Percentiles rank a stretch among this genome's conserved stretches.
phyloP scores from a whole-genome alignment of 2,329 filamentous ascomycete species.

The Coniochaeta prunicola region DNA sequence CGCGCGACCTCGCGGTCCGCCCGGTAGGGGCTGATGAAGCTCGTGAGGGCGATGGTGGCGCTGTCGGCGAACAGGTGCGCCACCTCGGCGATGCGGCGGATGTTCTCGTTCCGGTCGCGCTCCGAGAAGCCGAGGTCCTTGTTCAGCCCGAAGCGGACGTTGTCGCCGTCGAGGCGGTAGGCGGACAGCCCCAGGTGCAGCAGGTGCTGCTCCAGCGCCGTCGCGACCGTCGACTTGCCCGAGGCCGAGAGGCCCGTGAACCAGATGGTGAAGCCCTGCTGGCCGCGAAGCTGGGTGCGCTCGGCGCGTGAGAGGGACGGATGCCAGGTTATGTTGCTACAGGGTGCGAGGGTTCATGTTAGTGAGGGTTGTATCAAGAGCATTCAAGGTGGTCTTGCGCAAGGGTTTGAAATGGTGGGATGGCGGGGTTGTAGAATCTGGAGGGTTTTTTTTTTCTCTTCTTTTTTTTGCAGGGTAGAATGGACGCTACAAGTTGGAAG shows the following conservation, averaged over 20 bases:
- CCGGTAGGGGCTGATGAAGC: constrained; percentile 93
- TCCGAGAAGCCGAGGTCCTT: constrained; percentile 95
- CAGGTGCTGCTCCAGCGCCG: constrained; percentile 93
- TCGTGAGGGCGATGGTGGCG: constrained; percentile 80
- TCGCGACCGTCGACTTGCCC: constrained; percentile 95
- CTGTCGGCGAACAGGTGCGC: constrained; percentile 95
- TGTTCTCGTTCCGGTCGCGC: constrained; percentile 93
- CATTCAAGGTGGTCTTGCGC: background rate
- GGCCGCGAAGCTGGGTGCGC: constrained; percentile 67
- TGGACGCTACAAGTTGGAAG: background rate
- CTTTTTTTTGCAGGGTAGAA: background rate
- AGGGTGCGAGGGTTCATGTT: background rate
- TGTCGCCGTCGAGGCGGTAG: constrained; percentile 96
- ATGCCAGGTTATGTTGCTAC: constrained; percentile 88
- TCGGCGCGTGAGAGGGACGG: constrained; percentile 70
- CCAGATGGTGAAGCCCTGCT: constrained; percentile 93
- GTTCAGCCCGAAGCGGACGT: constrained; percentile 96
- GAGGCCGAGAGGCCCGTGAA: constrained; percentile 94
- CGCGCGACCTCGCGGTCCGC: constrained; percentile 80
- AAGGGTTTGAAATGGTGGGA: background rate
- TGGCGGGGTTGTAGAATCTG: background rate
- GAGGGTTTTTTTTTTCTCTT: background rate
- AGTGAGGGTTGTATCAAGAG: background rate
- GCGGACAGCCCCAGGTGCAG: constrained; percentile 75
- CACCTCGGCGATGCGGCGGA: constrained; percentile 91